Evolutionary conservation across 2,329 filamentous ascomycete genomes (phyloP).

Genomic region (Ampelomyces quisqualis): DNA sequence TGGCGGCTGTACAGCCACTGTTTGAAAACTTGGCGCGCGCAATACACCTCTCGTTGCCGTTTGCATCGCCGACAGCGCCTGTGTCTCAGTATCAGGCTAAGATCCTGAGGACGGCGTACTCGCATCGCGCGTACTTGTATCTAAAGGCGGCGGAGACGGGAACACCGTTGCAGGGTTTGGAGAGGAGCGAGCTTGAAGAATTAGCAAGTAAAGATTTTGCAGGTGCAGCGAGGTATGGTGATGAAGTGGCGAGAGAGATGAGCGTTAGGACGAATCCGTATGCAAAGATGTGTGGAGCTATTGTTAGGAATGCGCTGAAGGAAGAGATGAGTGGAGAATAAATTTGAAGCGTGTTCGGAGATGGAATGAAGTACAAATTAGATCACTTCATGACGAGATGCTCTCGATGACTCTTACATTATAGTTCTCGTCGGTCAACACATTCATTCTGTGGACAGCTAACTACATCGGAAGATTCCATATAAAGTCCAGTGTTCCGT

Average conservation of each 20-base stretch:
- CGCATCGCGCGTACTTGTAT: conserved; percentile 61
- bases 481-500: conserved; percentile 44
- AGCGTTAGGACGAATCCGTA: conserved; percentile 63
- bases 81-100: conserved; percentile 66
- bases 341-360: no score
- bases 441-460: no score
- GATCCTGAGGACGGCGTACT: conserved; percentile 69
- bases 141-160: conserved; percentile 44
- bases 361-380: neutral
- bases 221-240: conserved; percentile 57
- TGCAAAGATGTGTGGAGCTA: conserved; percentile 62
- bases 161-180: conserved; percentile 36
- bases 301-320: conserved; percentile 61
- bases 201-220: conserved; percentile 58
- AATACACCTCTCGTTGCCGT: conserved; percentile 55
- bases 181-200: conserved; percentile 53
- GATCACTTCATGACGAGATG: no score
- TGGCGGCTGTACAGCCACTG: conserved; percentile 15
- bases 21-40: conserved; percentile 48
- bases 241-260: conserved; percentile 58
- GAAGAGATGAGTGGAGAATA: conserved; percentile 48
- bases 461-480: conserved; percentile 44
- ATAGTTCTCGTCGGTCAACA: no score
- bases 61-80: conserved; percentile 44
- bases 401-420: no score